Evolutionary conservation across 139 green algal species (phyloP), one percentile per base, ranked within the genome.

Genomic region (Tetradesmus lagerheimii): DNA sequence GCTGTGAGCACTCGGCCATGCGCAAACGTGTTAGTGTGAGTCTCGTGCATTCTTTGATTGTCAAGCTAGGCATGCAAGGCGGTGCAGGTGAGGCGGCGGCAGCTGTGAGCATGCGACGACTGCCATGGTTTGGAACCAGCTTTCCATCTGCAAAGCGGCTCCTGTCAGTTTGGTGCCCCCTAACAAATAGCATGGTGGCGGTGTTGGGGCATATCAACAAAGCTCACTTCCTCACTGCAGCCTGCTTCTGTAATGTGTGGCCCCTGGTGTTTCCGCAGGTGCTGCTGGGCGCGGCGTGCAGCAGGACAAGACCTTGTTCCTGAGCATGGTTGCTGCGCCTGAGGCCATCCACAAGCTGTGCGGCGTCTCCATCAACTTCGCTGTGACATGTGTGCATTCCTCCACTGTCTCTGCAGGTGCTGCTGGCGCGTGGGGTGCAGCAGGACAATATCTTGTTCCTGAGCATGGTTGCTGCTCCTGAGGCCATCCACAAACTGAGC

Each of bases 361-460:
- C 53, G 16, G 14, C 45, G 5, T 6, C 75, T 31, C 14, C 66
- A 6, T 77, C 27, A 86, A 4, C 53, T 45, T 15, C 12, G 11
- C 45, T 75, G 5, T 34, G 53, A 64, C 83, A 11, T 14, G 45
- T 75, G 5, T 34, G 53, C 84, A 41, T n/a, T 35, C 8, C 27
- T 83, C 37, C 15, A 16, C 4, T 64, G 47, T 25, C 79, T 37
- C 0, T 50, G 38, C 91, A 98, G 95, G 94, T 99, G 83, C 91
- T 99, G 45, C 91, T 98, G n/a, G 89, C 93, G 20, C 97, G 97
- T 85, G 98, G 98, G 6, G 98, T 99, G 53, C 14, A 14, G 16
- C 78, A 96, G 27, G 93, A 99, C 92, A 86, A 81, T 67, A 98
- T 99, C 83, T 88, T 99, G 82, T 98, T 99, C 92, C 92, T 99